Evolutionary conservation across 2,329 filamentous ascomycete genomes (phyloP), one percentile per base, ranked within the genome.

Genomic region (Phaeosphaeria sp.): DNA sequence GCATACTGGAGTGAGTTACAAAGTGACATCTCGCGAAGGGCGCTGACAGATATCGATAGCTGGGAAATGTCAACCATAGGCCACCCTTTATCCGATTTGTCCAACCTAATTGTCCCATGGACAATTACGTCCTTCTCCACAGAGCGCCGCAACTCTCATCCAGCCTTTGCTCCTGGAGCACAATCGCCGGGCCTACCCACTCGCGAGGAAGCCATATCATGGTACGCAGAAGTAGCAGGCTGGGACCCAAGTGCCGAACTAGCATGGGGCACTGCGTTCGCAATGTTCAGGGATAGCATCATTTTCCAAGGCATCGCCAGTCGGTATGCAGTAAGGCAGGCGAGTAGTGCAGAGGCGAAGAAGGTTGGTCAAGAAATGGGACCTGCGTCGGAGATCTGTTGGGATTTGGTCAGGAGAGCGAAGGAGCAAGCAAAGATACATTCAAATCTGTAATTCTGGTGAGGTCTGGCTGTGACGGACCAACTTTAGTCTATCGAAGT

Each of bases 11-110:
- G 53, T 55, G 46, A 25, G 53, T 40, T n/a, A 2, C 15, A 17
- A 39, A 24, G 8, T 17, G 6, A n/a, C 30, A 15, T 6, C 15
- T 6, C 2, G 36, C 15, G 15, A 6, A 6, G 7, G 5, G 9
- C n/a, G 7, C 24, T 48, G 27, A 48, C 45, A 30, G 2, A 48
- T 15, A 15, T 7, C 21, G 3, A 30, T 25, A 54, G 53, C 86
- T 90, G 77, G 73, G 94, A 98, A 81, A 96, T 98, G 92, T 93
- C 92, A 30, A 98, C 94, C 0, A 89, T 97, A 53, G 94, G 94
- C n/a, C 94, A 98, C 75, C 94, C 94, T 1, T 85, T 97, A 22
- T 93, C 91, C 8, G 94, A 98, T 75, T 82, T 98, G 40, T 88
- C 89, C 75, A 98, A 97, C 78, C 82, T 97, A 21, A 76, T 88